Evolutionary conservation across 2,329 filamentous ascomycete species (phyloP), one percentile per base, ranked within the genome.

Genomic region (Trichoderma simmonsii): DNA sequence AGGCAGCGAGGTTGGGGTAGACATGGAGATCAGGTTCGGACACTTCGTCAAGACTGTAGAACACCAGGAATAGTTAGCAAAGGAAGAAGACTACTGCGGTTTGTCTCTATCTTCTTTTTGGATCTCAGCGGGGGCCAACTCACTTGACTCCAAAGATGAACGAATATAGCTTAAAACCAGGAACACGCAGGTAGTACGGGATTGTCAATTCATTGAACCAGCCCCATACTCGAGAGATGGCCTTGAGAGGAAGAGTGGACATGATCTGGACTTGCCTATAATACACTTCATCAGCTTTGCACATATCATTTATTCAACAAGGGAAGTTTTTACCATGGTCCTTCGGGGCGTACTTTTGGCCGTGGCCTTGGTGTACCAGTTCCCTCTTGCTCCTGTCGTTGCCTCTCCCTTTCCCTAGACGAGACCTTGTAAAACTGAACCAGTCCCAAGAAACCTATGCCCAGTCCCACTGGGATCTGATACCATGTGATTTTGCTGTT

Each of bases 1-100:
- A 99, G 72, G 95, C 90, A 6, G 95, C 94, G 54, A 99, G 89
- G 79, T 99, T 99, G 24, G 94, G 93, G 80, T 96, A 99, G 62
- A 88, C 89, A 80, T 93, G 94, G 24, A 99, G 89, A 77, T 99
- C 96, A 21, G 91, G 89, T 79, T 99, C 95, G 36, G 91, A 89
- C 21, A 98, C 91, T 83, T 99, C 96, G 72, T 91, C 88, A 72
- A 99, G 88, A 80, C 91, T 92, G n/a, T 9, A 82, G 69, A 81
- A 2, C 7, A 77, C 70, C 39, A 59, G 18, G 34, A 14, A 4
- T 7, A 39, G 54, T 69, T 5, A 69, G 56, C 11, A 21, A 36
- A 32, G 48, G 18, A 11, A 14, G 0, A 18, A 15, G 5, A 18
- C 9, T 30, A 2, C 9, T 36, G 8, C 4, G 28, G 9, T 24